These are phyloP conservation scores for Athelia sp. DNA, from an alignment of 1,284 basidiomycete species.

Conservation along the genomic window DNA sequence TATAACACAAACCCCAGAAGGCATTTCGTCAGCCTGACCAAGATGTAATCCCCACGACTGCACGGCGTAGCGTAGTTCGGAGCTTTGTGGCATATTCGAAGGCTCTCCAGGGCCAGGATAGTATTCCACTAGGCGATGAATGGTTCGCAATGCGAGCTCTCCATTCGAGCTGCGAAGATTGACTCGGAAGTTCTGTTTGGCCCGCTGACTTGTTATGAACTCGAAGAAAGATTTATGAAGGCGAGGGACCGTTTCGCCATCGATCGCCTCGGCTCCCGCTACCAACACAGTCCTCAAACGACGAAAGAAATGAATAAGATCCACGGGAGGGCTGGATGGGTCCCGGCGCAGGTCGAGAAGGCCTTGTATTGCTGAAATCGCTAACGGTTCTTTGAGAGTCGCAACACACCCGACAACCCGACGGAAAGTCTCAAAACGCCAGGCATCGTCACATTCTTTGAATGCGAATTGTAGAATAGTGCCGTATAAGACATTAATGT, in stretches of 20 bases:
- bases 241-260: not conserved
- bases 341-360: not conserved
- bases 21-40: no score
- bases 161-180: not conserved
- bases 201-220: not conserved
- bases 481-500: not conserved
- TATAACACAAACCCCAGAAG: no score
- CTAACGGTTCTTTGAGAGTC: not conserved
- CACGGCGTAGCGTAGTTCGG: no score
- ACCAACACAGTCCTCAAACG: not conserved
- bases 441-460: not conserved
- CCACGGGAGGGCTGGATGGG: not conserved
- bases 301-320: not conserved
- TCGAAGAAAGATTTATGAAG: slow-evolving; percentile 2
- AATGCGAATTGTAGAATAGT: not conserved
- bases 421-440: slow-evolving; percentile 1
- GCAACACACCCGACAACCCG: not conserved
- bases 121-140: not conserved
- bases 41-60: no score
- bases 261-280: not conserved
- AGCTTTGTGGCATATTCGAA: not conserved
- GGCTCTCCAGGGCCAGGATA: not conserved
- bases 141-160: not conserved
- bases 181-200: not conserved
- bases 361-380: not conserved